Base-by-base conservation (phyloP, 2,329 filamentous ascomycete genomes). In the Stagonosporopsis vannaccii region DNA sequence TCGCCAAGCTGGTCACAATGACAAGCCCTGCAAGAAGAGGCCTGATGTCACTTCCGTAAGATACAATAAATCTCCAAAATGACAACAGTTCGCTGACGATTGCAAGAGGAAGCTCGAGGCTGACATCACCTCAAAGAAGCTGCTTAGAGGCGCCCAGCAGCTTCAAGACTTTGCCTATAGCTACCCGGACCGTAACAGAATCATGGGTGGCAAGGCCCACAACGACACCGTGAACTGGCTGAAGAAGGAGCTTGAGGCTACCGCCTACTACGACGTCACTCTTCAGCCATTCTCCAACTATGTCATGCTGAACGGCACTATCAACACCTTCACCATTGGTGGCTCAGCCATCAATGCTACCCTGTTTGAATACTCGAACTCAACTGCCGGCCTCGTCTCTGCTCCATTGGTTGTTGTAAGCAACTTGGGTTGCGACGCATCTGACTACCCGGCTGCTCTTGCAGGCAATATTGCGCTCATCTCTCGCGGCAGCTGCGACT, bases 401-500 rank as follows among this genome's bases (percentile, higher is more conserved):
- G 69, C 67, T 11, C 56, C 62, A 2, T 39, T 76, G 15, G 63
- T 71, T 1, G 56, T 62, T 12, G 72, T 74, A 0, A 59, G 42
- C 51, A 75, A 75, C 44, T 32, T 67, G 6, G 74, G 73, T 11
- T 76, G 74, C 40, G 59, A 66, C 28, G 55, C 66, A n/a, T 69
- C 81, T 2, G 89, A 93, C 74, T 93, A 86, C 70, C 85, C 89
- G 1, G 68, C 80, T 1, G 74, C 78, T 1, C 77, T 88, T 4
- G 73, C 78, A 9, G 88, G 86, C 45, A 85, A 85, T 55, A 87
- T 95, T 56, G 90, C 88, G 9, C 80, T 95, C 33, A 83, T 95
- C 61, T 80, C 82, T 26, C 87, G 91, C 51, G 91, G 91, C 49
- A 80, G 77, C 1, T 95, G 91, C 70, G 64, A 85, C 7, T 95